Evolutionary conservation across 78 protist genomes (phyloP).

Genomic region (Dictyostelium firmibasis): DNA sequence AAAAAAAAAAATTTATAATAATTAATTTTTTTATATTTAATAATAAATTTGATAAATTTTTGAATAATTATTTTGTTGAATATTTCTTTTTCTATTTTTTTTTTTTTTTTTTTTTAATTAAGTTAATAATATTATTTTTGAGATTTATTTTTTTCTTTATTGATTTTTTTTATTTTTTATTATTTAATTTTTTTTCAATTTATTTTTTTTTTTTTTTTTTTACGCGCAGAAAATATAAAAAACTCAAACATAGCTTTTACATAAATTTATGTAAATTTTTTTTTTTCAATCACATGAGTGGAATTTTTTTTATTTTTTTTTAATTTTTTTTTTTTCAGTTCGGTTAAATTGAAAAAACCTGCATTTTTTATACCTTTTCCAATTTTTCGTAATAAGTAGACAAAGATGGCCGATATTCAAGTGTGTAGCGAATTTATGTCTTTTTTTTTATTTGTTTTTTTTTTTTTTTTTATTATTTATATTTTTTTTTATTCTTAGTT

Average conservation of each 20-base stretch:
- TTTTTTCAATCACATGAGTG: neutral
- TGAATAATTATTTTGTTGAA: too few species aligned
- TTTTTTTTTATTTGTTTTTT: neutral
- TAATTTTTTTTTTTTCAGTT: neutral
- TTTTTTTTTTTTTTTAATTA: neutral
- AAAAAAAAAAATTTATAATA: too few species aligned
- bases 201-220: neutral
- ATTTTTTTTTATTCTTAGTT: neutral
- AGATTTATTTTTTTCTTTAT: too few species aligned
- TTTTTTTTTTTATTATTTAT: neutral
- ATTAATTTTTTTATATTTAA: too few species aligned
- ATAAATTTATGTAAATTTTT: neutral
- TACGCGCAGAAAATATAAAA: neutral
- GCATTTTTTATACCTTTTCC: neutral
- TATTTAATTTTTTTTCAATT: too few species aligned
- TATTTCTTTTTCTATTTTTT: neutral
- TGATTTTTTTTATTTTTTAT: too few species aligned
- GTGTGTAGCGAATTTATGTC: constrained; percentile 17
- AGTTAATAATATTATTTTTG: too few species aligned
- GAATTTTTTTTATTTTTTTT: too few species aligned
- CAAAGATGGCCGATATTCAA: constrained; percentile 71
- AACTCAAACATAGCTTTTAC: neutral
- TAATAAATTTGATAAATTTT: too few species aligned
- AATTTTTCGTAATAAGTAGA: constrained; percentile 1
- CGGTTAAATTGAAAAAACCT: neutral